Evolutionary conservation across 805 yeast species (phyloP).

Genomic region (Kluyveromyces siamensis): DNA sequence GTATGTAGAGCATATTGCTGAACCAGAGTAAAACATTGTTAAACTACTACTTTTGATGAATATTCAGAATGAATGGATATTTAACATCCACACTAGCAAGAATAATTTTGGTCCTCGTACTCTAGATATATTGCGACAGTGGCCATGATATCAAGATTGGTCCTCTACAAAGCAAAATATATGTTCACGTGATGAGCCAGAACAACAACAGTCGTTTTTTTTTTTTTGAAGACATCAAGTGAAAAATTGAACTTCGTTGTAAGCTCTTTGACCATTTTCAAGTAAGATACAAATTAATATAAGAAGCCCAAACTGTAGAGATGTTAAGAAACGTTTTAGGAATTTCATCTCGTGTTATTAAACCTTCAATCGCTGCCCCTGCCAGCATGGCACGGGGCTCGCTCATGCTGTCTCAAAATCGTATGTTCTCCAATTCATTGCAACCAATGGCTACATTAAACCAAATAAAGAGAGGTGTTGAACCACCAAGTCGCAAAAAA

Average conservation of each 20-base stretch:
- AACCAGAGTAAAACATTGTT: too few relatives aligned
- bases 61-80: too few relatives aligned
- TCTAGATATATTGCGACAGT: too few relatives aligned
- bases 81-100: too few relatives aligned
- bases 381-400: background rate
- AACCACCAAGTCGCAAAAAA: slow-evolving; percentile 36
- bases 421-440: slow-evolving; percentile 8
- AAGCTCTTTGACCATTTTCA: background rate
- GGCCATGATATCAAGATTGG: background rate
- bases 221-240: background rate
- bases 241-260: slow-evolving; percentile 1
- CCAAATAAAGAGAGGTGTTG: slow-evolving; percentile 64
- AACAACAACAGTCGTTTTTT: background rate
- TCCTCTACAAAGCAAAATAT: background rate
- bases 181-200: background rate
- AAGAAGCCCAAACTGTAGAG: background rate
- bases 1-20: too few relatives aligned
- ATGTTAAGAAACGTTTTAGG: background rate
- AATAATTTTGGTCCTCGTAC: too few relatives aligned
- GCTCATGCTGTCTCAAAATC: background rate
- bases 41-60: too few relatives aligned
- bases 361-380: background rate
- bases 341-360: background rate
- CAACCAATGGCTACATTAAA: slow-evolving; percentile 53
- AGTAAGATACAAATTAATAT: too few relatives aligned